Conservation (phyloP, 768 basidiomycete genomes). For the Boletales sp. region DNA sequence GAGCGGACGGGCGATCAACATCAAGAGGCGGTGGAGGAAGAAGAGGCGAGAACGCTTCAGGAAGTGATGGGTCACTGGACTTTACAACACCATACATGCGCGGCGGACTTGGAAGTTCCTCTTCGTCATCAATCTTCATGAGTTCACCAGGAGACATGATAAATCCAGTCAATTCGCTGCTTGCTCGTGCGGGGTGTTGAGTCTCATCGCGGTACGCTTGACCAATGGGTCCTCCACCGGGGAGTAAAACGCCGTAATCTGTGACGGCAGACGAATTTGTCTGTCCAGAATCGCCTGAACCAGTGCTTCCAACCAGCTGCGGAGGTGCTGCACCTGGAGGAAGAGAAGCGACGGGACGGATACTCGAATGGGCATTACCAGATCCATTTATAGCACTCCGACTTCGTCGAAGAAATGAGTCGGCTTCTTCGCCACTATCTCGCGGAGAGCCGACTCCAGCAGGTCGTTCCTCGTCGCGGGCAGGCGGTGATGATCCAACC, state of each 20-base stretch:
- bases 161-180: slow-evolving; percentile 30
- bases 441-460: slow-evolving; percentile 68
- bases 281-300: slow-evolving; percentile 37
- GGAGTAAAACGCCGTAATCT: slow-evolving; percentile 32
- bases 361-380: slow-evolving; percentile 8
- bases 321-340: slow-evolving; percentile 34
- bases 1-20: slow-evolving; percentile 24
- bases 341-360: slow-evolving; percentile 25
- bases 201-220: slow-evolving; percentile 27
- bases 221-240: slow-evolving; percentile 30
- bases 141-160: slow-evolving; percentile 38
- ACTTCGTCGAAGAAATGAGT: slow-evolving; percentile 55
- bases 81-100: slow-evolving; percentile 26
- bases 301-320: slow-evolving; percentile 35
- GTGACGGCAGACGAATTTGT: slow-evolving; percentile 39
- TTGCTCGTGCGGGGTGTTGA: slow-evolving; percentile 23
- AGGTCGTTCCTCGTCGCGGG: slow-evolving; percentile 31
- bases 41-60: slow-evolving; percentile 32
- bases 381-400: slow-evolving; percentile 17
- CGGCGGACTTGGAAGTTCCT: slow-evolving; percentile 22
- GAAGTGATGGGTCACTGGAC: slow-evolving; percentile 21
- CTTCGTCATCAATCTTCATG: slow-evolving; percentile 33
- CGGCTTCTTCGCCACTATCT: slow-evolving; percentile 65
- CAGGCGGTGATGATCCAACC: slow-evolving; percentile 27
- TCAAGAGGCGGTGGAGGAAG: slow-evolving; percentile 39